These are phyloP conservation scores for Penicillium vulpinum DNA, from an alignment of 2,329 filamentous ascomycete genomes.

Conservation along the genomic window DNA sequence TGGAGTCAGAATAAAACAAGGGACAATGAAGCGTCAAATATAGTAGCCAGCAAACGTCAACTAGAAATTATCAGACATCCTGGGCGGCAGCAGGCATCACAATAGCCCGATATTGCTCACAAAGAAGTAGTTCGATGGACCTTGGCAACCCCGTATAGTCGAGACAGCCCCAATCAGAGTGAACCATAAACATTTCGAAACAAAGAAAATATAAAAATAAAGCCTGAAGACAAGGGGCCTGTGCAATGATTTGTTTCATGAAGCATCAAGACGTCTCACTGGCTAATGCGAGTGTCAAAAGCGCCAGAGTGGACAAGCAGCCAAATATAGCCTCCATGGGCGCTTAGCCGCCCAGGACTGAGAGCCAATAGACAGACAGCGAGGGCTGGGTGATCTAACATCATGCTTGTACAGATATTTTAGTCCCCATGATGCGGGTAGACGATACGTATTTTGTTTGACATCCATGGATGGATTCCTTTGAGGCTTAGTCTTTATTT, in stretches of 20 bases:
- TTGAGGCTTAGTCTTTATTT: not conserved
- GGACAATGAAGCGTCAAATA: slow-evolving; percentile 14
- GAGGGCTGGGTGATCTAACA: slow-evolving; percentile 1
- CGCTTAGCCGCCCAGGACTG: slow-evolving; percentile 28
- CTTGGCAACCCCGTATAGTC: slow-evolving; percentile 7
- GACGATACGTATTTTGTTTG: not conserved
- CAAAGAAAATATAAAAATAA: slow-evolving; percentile 22
- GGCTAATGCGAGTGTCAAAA: slow-evolving; percentile 20
- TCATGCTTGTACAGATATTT: not conserved
- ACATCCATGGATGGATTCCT: no score
- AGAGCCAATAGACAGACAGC: slow-evolving; percentile 25
- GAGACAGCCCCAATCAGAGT: slow-evolving; percentile 18
- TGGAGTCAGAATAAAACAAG: slow-evolving; percentile 4
- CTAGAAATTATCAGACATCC: slow-evolving; percentile 1
- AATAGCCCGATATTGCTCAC: slow-evolving; percentile 5
- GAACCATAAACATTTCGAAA: slow-evolving; percentile 8
- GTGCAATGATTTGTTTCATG: slow-evolving; percentile 27
- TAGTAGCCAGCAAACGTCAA: not conserved
- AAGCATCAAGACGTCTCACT: slow-evolving; percentile 17
- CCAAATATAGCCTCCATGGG: slow-evolving; percentile 31
- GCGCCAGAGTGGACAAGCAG: slow-evolving; percentile 11
- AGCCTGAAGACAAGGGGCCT: slow-evolving; percentile 9
- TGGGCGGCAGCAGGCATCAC: slow-evolving; percentile 16
- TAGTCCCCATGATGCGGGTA: not conserved
- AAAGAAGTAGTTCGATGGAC: slow-evolving; percentile 16